Evolutionary conservation across 345 rosid species (phyloP), one percentile per base, ranked within the genome.

Genomic region (Brassica incana): DNA sequence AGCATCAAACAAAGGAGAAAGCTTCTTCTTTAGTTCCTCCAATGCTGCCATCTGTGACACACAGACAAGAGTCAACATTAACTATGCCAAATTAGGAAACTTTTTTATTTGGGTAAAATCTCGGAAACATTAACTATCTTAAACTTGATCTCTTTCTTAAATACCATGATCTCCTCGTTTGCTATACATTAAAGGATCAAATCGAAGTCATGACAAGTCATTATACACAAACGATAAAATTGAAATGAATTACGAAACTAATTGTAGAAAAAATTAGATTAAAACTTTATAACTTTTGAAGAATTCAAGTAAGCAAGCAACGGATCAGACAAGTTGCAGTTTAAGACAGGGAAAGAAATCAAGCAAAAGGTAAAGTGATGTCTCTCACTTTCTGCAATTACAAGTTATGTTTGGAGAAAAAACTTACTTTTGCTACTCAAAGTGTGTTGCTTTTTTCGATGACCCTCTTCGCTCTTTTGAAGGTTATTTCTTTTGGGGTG

Each of bases 1-100:
- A 29, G 94, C 94, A 88, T 92, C 97, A 72, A 95, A 95, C 84
- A 95, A 85, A 2, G 97, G 99, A 2, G 90, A 78, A 74, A 95
- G 90, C 85, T 92, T 95, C 87, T 91, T 89, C 86, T 79, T 89
- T 48, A 95, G 76, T 80, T 90, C 96, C 81, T 91, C 99, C 87
- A 95, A 84, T 60, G 93, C 99, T 40, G 95, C 95, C 99, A 95
- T 50, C 74, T 69, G 60, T n/a, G 58, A 50, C 58, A 50, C 2
- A 50, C 2, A 50, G 6, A 14, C 58, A 50, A 50, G 18, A 43
- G 50, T 10, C 25, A 33, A n/a, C 68, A 64, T 29, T 9, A 18
- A 36, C 45, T n/a, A 33, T 33, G 3, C 69, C 11, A 67, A 67
- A 67, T 38, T 1, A 67, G 32, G 18, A n/a, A 40, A 67, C 71